Percentiles rank a stretch among this genome's conserved stretches.
phyloP scores from a whole-genome alignment of 805 yeast genomes.

The Candida nemodendra region DNA sequence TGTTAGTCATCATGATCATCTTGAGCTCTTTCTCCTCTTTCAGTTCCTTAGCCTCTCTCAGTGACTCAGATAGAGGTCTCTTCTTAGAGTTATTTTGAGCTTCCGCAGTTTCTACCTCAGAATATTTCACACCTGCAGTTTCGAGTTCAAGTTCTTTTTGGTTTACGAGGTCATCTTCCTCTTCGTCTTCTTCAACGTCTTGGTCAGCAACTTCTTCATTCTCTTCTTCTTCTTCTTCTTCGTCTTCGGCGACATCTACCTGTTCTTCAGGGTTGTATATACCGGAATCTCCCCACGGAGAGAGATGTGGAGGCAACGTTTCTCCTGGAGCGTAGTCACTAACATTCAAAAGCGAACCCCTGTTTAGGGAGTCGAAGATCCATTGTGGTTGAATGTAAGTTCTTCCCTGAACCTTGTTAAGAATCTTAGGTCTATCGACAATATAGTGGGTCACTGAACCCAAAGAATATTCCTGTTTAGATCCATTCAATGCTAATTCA shows the following conservation, averaged over 20 bases:
- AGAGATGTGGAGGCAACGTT: slow-evolving; percentile 90
- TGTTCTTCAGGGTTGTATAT: slow-evolving; percentile 79
- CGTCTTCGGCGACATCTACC: slow-evolving; percentile 39
- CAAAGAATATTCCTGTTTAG: slow-evolving; percentile 54
- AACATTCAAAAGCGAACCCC: slow-evolving; percentile 70
- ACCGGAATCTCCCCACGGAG: slow-evolving; percentile 98
- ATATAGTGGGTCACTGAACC: slow-evolving; percentile 86
- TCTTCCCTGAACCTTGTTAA: slow-evolving; percentile 81
- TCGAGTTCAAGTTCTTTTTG: slow-evolving; percentile 88
- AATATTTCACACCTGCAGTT: slow-evolving; percentile 79
- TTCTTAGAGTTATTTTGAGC: slow-evolving; percentile 34
- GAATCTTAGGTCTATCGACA: slow-evolving; percentile 84
- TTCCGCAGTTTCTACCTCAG: slow-evolving; percentile 47
- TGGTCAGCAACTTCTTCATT: slow-evolving; percentile 51
- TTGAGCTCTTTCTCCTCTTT: slow-evolving; percentile 80
- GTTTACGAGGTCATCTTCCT: slow-evolving; percentile 51
- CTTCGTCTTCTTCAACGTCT: slow-evolving; percentile 54
- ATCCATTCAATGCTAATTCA: slow-evolving; percentile 53
- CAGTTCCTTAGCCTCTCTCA: slow-evolving; percentile 54
- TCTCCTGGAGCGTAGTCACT: slow-evolving; percentile 91
- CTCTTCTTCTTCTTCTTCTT: slow-evolving; percentile 43
- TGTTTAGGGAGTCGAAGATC: slow-evolving; percentile 90
- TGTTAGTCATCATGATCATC: slow-evolving; percentile 96
- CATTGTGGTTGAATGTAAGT: slow-evolving; percentile 97
- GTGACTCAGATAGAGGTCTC: slow-evolving; percentile 39